These are phyloP conservation scores for Eucalyptus erythrocorys DNA, from an alignment of 345 rosid genomes.

Conservation along the genomic window DNA sequence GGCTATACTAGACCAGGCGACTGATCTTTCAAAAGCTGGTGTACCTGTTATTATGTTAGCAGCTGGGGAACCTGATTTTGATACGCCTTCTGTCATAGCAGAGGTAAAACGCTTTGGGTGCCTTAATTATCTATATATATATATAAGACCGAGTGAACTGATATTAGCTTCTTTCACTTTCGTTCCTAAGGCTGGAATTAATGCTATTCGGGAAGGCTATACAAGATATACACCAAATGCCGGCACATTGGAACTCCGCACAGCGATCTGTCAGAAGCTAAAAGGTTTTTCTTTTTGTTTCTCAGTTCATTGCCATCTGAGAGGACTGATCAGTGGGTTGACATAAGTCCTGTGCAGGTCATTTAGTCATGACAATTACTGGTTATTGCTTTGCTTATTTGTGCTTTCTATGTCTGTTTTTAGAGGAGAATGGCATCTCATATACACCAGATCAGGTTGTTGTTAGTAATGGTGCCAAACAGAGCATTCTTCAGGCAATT, in stretches of 20 bases:
- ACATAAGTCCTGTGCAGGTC: not conserved
- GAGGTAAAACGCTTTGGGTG: constrained; percentile 28
- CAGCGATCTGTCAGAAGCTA: constrained; percentile 77
- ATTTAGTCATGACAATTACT: not conserved
- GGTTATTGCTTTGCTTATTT: not conserved
- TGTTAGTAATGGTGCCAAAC: constrained; percentile 97
- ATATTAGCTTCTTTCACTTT: not conserved
- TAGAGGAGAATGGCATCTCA: constrained; percentile 85
- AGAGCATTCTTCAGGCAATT: constrained; percentile 62
- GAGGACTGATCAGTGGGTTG: not conserved
- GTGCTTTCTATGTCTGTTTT: not conserved
- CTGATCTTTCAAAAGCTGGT: constrained; percentile 86
- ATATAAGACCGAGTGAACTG: not conserved
- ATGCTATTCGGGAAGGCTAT: constrained; percentile 81
- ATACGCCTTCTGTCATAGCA: constrained; percentile 60
- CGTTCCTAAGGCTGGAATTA: constrained; percentile 59
- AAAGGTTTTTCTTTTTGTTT: constrained; percentile 24
- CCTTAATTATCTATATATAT: not conserved
- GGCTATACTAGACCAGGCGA: constrained; percentile 80
- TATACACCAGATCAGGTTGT: constrained; percentile 77
- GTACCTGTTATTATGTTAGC: constrained; percentile 79
- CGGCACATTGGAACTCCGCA: constrained; percentile 65
- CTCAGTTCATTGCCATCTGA: not conserved
- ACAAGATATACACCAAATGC: constrained; percentile 84
- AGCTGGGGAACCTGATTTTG: constrained; percentile 97